Percentiles rank a stretch among this genome's conserved stretches.
These are phyloP conservation scores for Quercus aquifolioides DNA, from an alignment of 306 rosid species.

Conservation along the genomic window DNA sequence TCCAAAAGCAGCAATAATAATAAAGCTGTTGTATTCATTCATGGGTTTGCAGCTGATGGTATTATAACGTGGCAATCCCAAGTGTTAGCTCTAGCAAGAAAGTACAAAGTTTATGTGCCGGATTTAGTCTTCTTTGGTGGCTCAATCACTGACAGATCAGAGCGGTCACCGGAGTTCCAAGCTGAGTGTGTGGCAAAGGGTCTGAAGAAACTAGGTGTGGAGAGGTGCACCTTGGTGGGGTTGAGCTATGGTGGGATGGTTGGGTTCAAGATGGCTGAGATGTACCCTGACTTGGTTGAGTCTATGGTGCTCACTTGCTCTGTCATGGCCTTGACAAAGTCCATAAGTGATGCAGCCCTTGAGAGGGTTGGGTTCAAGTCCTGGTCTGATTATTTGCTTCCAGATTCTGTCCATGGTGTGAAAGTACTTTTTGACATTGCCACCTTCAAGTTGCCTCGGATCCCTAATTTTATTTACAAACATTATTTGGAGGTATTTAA, in stretches of 20 bases:
- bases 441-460: slow-evolving; percentile 16
- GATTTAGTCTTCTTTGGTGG: slow-evolving; percentile 41
- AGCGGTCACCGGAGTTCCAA: slow-evolving; percentile 39
- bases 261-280: slow-evolving; percentile 39
- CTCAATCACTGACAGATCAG: slow-evolving; percentile 30
- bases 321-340: slow-evolving; percentile 29
- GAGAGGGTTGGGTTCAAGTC: slow-evolving; percentile 21
- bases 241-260: slow-evolving; percentile 48
- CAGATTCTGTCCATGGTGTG: slow-evolving; percentile 25
- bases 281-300: slow-evolving; percentile 35
- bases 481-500: slow-evolving; percentile 28
- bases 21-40: slow-evolving; percentile 32
- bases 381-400: slow-evolving; percentile 37
- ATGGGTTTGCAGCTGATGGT: slow-evolving; percentile 34
- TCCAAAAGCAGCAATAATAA: background rate
- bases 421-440: slow-evolving; percentile 1
- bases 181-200: slow-evolving; percentile 45
- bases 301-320: slow-evolving; percentile 34
- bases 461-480: slow-evolving; percentile 29
- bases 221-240: slow-evolving; percentile 36
- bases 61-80: slow-evolving; percentile 45
- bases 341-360: slow-evolving; percentile 13
- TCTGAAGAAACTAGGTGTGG: slow-evolving; percentile 35
- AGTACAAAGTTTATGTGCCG: slow-evolving; percentile 37
- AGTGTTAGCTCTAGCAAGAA: slow-evolving; percentile 24